Conservation (phyloP, 371 early-diverging fungal species). For the Lichtheimia ornata region DNA sequence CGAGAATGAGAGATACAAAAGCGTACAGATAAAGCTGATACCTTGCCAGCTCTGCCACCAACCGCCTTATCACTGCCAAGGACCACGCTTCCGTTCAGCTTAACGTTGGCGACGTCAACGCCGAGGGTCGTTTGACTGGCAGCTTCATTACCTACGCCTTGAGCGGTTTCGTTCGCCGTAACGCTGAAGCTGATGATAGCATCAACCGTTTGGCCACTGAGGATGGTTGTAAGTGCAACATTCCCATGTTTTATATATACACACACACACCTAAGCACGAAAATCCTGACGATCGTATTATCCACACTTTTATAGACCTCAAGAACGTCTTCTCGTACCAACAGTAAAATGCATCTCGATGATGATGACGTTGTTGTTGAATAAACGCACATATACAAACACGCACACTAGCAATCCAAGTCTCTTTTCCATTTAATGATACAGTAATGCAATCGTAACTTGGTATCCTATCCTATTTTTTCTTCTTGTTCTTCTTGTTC, state of each 20-base stretch:
- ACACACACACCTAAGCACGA: not conserved
- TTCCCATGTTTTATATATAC: not conserved
- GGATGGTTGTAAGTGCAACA: slow-evolving; percentile 72
- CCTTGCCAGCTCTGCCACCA: slow-evolving; percentile 48
- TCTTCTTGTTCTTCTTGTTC: slow-evolving; percentile 23
- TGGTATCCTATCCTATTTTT: slow-evolving; percentile 2
- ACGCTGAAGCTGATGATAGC: slow-evolving; percentile 95
- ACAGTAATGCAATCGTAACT: not conserved
- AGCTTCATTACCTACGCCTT: slow-evolving; percentile 88
- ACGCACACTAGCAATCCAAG: not conserved
- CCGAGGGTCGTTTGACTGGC: slow-evolving; percentile 80
- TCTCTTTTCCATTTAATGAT: not conserved
- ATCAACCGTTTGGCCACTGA: slow-evolving; percentile 93
- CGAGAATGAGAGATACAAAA: not conserved
- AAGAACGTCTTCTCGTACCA: slow-evolving; percentile 25
- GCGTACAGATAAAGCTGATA: not conserved
- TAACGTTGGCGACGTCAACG: slow-evolving; percentile 95
- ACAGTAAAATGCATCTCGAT: slow-evolving; percentile 5
- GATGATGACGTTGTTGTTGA: not conserved
- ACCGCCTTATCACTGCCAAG: slow-evolving; percentile 64
- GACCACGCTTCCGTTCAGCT: slow-evolving; percentile 99
- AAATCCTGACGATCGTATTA: not conserved
- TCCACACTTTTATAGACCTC: slow-evolving; percentile 1
- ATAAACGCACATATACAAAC: not conserved
- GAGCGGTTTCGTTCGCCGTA: slow-evolving; percentile 89